Conservation (phyloP, 2,329 filamentous ascomycete species). For the Phoma sp. region DNA sequence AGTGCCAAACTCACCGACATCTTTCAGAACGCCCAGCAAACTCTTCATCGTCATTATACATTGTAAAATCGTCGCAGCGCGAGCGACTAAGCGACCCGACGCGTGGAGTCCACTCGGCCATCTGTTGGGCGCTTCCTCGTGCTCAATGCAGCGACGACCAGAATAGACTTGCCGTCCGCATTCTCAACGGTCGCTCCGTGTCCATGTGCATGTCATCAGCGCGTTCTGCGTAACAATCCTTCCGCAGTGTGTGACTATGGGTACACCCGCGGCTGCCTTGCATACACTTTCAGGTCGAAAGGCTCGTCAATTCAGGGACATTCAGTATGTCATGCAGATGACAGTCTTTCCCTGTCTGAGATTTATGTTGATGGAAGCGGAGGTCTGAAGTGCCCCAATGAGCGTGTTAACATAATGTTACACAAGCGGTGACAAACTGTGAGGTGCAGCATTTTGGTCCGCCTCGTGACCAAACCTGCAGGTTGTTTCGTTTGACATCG, state of each 20-base stretch:
- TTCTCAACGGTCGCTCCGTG: conserved; percentile 21
- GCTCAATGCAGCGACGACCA: conserved; percentile 27
- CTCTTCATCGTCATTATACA: conserved; percentile 23
- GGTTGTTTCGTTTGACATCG: conserved; percentile 18
- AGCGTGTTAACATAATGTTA: conserved; percentile 18
- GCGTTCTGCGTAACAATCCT: conserved; percentile 35
- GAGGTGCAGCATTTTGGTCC: conserved; percentile 3
- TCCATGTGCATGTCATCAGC: conserved; percentile 34
- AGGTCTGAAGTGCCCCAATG: neutral
- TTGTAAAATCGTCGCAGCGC: conserved; percentile 10
- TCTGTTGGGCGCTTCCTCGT: conserved; percentile 37
- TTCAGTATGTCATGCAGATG: conserved; percentile 26
- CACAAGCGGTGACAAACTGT: conserved; percentile 21
- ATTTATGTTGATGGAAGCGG: conserved; percentile 4
- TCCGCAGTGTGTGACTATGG: conserved; percentile 30
- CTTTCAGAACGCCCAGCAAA: conserved; percentile 22
- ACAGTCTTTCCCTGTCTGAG: conserved; percentile 23
- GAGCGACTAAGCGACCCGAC: conserved; percentile 32
- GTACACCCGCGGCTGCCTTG: conserved; percentile 35
- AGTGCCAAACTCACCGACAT: conserved; percentile 40
- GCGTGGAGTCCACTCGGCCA: conserved; percentile 15
- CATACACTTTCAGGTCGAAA: conserved; percentile 28
- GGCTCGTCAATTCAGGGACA: conserved; percentile 25
- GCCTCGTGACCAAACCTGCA: conserved; percentile 20
- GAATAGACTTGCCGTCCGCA: conserved; percentile 23